Conservation (phyloP, 2,329 filamentous ascomycete species). For the Hymenoscyphus fraxineus region DNA sequence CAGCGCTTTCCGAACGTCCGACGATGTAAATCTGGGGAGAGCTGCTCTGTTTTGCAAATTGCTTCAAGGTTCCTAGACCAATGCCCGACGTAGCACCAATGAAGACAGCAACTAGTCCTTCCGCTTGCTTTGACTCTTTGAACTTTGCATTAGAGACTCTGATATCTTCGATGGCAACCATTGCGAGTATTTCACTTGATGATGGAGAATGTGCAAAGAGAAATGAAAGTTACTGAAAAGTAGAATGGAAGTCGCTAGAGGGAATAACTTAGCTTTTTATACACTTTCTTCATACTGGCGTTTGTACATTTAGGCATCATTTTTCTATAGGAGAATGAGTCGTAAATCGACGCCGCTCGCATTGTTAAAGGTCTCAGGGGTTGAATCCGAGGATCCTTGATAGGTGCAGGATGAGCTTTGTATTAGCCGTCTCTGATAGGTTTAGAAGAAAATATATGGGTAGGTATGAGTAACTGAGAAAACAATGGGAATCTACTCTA, state of each 20-base stretch:
- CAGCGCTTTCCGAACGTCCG: constrained; percentile 41
- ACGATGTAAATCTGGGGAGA: constrained; percentile 49
- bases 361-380: background rate
- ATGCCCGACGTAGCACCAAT: constrained; percentile 55
- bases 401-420: background rate
- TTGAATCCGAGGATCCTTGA: background rate
- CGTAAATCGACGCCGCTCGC: background rate
- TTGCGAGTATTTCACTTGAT: constrained; percentile 16
- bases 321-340: background rate
- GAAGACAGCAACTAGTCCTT: constrained; percentile 46
- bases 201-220: background rate
- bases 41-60: constrained; percentile 41
- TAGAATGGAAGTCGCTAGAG: background rate
- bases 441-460: background rate
- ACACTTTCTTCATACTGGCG: background rate
- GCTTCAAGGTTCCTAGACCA: constrained; percentile 45
- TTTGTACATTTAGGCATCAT: background rate
- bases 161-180: constrained; percentile 35
- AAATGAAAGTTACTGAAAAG: background rate
- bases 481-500: background rate
- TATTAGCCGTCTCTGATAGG: background rate
- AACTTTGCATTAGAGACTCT: constrained; percentile 40
- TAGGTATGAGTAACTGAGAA: background rate
- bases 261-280: background rate
- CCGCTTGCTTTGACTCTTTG: constrained; percentile 29